A percentile compares a stretch with the other conserved stretches of the same genome.
Evolutionary conservation across 495 filamentous ascomycete species (phyloP).

Genomic region (Penicillium coffeae): DNA sequence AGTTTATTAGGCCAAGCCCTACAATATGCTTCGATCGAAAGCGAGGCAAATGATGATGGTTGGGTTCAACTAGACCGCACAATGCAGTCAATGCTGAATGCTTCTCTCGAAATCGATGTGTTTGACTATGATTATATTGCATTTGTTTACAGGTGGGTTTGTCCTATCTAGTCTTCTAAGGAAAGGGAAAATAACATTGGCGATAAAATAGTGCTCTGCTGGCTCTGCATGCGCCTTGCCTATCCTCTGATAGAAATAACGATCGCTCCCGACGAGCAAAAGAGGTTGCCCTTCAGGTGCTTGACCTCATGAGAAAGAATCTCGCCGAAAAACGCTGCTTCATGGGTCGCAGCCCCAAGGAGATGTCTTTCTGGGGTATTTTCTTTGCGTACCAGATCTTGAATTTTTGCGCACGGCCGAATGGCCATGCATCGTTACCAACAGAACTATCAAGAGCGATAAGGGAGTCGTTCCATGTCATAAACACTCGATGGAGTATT

Average conservation of each 20-base stretch:
- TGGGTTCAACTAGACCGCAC: slow-evolving; percentile 30
- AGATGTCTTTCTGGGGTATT: slow-evolving; percentile 25
- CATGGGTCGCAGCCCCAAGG: slow-evolving; percentile 20
- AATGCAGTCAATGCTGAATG: slow-evolving; percentile 27
- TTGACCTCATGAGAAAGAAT: slow-evolving; percentile 15
- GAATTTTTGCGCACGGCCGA: not conserved
- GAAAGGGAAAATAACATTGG: slow-evolving; percentile 4
- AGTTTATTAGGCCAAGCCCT: slow-evolving; percentile 39
- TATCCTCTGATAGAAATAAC: slow-evolving; percentile 8
- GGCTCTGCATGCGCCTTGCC: slow-evolving; percentile 22
- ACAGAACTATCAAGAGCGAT: not conserved
- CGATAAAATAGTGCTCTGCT: slow-evolving; percentile 15
- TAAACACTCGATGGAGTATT: not conserved
- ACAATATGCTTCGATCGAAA: slow-evolving; percentile 19
- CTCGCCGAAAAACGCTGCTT: slow-evolving; percentile 21
- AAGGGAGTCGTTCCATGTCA: not conserved
- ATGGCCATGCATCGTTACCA: not conserved
- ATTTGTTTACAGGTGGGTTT: slow-evolving; percentile 19
- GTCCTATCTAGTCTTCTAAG: not conserved
- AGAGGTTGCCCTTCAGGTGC: slow-evolving; percentile 14
- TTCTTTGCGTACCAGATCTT: not conserved
- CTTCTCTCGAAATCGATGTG: slow-evolving; percentile 22
- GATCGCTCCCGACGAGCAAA: slow-evolving; percentile 17
- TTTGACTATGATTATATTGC: slow-evolving; percentile 20
- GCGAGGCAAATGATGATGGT: slow-evolving; percentile 7